These are phyloP conservation scores for Pseudomonodictys pantanalensis DNA, from an alignment of 495 filamentous ascomycete genomes.

Conservation along the genomic window DNA sequence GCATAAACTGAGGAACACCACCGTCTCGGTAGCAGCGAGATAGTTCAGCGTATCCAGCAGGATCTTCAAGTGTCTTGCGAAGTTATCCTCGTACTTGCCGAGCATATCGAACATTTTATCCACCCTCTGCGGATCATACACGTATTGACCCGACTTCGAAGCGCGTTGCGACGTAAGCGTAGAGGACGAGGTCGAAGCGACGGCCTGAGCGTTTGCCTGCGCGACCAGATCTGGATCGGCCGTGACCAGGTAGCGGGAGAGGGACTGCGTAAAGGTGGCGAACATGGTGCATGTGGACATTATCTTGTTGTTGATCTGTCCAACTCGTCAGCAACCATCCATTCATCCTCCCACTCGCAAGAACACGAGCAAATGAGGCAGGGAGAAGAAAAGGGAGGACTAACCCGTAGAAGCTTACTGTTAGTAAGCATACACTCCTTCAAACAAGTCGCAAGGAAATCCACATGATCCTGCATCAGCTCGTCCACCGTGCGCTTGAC, in stretches of 20 bases:
- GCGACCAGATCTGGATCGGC: conserved; percentile 68
- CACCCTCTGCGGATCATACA: conserved; percentile 62
- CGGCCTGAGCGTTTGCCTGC: conserved; percentile 39
- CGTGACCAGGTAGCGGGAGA: conserved; percentile 73
- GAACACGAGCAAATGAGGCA: neutral
- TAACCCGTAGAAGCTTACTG: conserved; percentile 82
- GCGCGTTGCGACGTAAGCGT: conserved; percentile 37
- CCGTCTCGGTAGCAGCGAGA: conserved; percentile 95
- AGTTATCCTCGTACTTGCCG: conserved; percentile 85
- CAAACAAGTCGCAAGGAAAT: conserved; percentile 94
- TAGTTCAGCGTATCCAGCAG: conserved; percentile 91
- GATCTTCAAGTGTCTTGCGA: conserved; percentile 85
- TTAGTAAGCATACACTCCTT: conserved; percentile 99
- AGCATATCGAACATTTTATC: conserved; percentile 80
- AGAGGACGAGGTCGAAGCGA: conserved; percentile 37
- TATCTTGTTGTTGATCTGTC: conserved; percentile 89
- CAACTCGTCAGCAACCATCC: neutral
- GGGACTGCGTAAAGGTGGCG: conserved; percentile 75
- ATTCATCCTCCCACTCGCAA: neutral
- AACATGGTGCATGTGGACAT: conserved; percentile 91
- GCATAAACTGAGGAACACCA: conserved; percentile 83
- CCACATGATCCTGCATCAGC: conserved; percentile 98
- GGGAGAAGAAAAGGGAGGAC: conserved; percentile 24
- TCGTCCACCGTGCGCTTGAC: conserved; percentile 88
- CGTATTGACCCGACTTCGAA: conserved; percentile 35